phyloP scores from a whole-genome alignment of 1,284 basidiomycete genomes.

The Macrocybe sp. region DNA sequence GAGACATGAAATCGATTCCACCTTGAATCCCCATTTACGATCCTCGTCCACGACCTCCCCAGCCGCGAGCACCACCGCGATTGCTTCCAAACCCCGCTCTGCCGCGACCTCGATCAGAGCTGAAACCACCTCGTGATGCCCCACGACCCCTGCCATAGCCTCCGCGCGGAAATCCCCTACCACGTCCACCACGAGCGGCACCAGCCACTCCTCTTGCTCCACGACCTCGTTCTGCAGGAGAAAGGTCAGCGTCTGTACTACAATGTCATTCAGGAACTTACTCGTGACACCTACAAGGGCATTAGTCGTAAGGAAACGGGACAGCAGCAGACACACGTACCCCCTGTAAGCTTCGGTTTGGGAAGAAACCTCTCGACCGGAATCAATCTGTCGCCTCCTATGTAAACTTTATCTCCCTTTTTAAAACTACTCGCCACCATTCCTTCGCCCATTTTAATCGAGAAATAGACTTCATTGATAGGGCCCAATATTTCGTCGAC shows the following conservation, averaged over 20 bases:
- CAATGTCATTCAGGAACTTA: constrained; percentile 21
- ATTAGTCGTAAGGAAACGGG: constrained; percentile 5
- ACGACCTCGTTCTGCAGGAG: constrained; percentile 50
- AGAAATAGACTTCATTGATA: constrained; percentile 99
- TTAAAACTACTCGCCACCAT: constrained; percentile 97
- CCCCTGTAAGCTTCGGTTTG: constrained; percentile 84
- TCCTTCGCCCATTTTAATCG: constrained; percentile 95
- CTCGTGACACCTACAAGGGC: constrained; percentile 43
- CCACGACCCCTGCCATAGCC: constrained; percentile 35
- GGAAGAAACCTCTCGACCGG: constrained; percentile 97
- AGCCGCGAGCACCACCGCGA: constrained; percentile 25
- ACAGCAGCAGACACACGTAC: constrained; percentile 34
- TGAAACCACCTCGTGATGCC: constrained; percentile 30
- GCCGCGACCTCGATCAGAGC: constrained; percentile 32
- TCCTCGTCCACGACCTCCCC: constrained; percentile 28
- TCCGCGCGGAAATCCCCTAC: constrained; percentile 16
- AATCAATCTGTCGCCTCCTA: constrained; percentile 92
- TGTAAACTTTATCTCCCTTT: constrained; percentile 97
- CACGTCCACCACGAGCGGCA: constrained; percentile 32
- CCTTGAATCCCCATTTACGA: constrained; percentile 23
- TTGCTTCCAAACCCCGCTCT: constrained; percentile 37
- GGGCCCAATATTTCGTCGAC: constrained; percentile 97
- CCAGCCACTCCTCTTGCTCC: constrained; percentile 27
- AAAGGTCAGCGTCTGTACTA: not conserved
- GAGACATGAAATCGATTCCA: not conserved